These are phyloP conservation scores for Pseudogymnoascus sp. DNA, from an alignment of 2,329 filamentous ascomycete genomes.

Conservation along the genomic window DNA sequence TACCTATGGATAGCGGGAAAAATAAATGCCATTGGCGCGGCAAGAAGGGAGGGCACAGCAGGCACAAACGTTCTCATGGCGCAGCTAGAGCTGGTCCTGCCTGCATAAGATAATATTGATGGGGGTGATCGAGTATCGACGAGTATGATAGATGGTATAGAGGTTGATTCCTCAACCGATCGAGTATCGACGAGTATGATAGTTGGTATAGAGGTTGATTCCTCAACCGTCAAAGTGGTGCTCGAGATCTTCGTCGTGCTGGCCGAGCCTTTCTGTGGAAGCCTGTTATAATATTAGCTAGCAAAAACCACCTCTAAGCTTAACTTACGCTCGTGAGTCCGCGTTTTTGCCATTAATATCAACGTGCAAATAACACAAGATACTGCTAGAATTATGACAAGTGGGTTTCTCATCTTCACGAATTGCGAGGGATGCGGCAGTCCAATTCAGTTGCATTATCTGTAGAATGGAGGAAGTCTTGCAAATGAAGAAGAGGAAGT, in stretches of 20 bases:
- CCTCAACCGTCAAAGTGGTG: not conserved
- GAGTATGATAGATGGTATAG: not conserved
- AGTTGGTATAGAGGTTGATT: no score
- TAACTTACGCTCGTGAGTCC: not conserved
- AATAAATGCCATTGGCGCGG: not conserved
- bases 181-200: no score
- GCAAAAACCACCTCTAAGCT: not conserved
- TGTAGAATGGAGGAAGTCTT: not conserved
- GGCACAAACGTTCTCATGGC: not conserved
- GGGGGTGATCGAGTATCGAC: not conserved
- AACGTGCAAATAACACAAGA: slow-evolving; percentile 10
- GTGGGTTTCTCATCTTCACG: slow-evolving; percentile 12
- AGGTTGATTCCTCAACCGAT: no score
- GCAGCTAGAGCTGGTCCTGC: not conserved
- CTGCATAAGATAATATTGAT: not conserved
- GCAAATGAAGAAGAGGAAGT: not conserved
- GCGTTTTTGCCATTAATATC: slow-evolving; percentile 9
- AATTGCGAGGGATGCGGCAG: slow-evolving; percentile 4
- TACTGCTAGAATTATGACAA: slow-evolving; percentile 9
- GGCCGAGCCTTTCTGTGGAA: not conserved
- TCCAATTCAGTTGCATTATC: slow-evolving; percentile 10
- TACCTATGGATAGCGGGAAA: not conserved
- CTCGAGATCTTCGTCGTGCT: not conserved
- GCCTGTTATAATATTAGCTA: not conserved
- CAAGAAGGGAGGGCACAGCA: not conserved